Evolutionary conservation across 768 basidiomycete genomes (phyloP).

Genomic region (Calocybe indica): DNA sequence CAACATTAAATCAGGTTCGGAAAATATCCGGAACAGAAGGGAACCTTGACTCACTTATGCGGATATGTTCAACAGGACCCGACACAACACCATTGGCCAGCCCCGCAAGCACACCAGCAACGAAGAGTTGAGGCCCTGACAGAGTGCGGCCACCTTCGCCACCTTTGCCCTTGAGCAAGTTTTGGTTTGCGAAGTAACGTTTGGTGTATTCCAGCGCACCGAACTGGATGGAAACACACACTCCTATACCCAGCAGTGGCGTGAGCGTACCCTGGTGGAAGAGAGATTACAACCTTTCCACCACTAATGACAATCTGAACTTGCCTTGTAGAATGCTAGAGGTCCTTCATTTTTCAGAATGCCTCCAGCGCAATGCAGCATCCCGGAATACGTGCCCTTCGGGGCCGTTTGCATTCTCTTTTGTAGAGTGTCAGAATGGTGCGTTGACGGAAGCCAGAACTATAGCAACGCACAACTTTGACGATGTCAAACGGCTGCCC

Average conservation of each 20-base stretch:
- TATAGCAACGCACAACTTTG: slow-evolving; percentile 71
- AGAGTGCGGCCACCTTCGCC: slow-evolving; percentile 62
- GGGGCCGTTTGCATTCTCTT: slow-evolving; percentile 94
- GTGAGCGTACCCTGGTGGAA: slow-evolving; percentile 76
- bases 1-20: slow-evolving; percentile 3
- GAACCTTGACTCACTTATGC: slow-evolving; percentile 64
- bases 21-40: slow-evolving; percentile 5
- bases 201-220: slow-evolving; percentile 85
- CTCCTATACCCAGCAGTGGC: slow-evolving; percentile 86
- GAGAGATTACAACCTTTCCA: not conserved
- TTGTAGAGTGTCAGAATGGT: slow-evolving; percentile 4
- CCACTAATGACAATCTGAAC: not conserved
- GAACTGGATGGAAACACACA: slow-evolving; percentile 96
- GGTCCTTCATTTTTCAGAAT: slow-evolving; percentile 91
- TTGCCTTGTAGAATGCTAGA: slow-evolving; percentile 90
- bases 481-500: slow-evolving; percentile 97
- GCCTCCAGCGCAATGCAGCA: slow-evolving; percentile 85
- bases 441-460: not conserved
- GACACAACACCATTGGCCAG: slow-evolving; percentile 90
- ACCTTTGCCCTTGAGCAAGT: slow-evolving; percentile 51
- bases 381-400: slow-evolving; percentile 82
- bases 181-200: slow-evolving; percentile 65
- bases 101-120: slow-evolving; percentile 80
- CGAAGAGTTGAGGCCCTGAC: slow-evolving; percentile 57
- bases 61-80: slow-evolving; percentile 95